Evolutionary conservation across 2,329 filamentous ascomycete genomes (phyloP), one percentile per base, ranked within the genome.

Genomic region (Teratosphaeria zuluensis): DNA sequence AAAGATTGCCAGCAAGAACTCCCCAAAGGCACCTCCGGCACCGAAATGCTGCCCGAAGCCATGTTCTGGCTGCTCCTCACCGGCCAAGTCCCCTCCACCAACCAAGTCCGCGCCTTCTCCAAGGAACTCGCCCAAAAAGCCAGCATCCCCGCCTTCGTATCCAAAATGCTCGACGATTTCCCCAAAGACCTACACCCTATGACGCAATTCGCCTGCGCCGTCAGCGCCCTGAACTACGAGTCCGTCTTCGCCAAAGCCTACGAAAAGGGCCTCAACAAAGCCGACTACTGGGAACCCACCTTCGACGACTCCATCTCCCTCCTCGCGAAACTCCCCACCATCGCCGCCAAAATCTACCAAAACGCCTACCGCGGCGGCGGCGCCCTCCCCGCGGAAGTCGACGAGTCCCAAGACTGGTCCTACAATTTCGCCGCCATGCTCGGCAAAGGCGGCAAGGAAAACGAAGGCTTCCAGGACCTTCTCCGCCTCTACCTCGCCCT

Each of bases 61-160:
- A 99, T 99, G 94, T 99, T 99, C 82, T 99, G 94, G 94, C 85
- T 97, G 51, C 85, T 99, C 55, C 81, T 99, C 67, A 99, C 94
- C 9, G 94, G 94, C 60, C 83, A 95, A 75, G 89, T 97, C 24
- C 94, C 94, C 28, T 89, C 88, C 1, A 87, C 86, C 24, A 78
- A 79, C 62, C 94, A 99, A 76, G 84, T 94, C 63, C 89, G 92
- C 68, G 80, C 77, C 52, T 85, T 99, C 68, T 95, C 90, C 53
- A 84, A 86, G 59, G 87, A 97, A 74, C 81, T 97, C 28, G 94
- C 94, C 56, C 87, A 92, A 73, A 87, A 96, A 77, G 88, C 89
- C 24, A 79, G 84, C 67, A 84, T 99, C 56, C 94, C 94, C 28
- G 78, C 82, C 51, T 95, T 95, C 68, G 87, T 97, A 66, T 83